Percentiles rank a stretch among this genome's conserved stretches.
Conservation (phyloP, 1,139 yeast genomes). For the Debaryomycetaceae sp. region DNA sequence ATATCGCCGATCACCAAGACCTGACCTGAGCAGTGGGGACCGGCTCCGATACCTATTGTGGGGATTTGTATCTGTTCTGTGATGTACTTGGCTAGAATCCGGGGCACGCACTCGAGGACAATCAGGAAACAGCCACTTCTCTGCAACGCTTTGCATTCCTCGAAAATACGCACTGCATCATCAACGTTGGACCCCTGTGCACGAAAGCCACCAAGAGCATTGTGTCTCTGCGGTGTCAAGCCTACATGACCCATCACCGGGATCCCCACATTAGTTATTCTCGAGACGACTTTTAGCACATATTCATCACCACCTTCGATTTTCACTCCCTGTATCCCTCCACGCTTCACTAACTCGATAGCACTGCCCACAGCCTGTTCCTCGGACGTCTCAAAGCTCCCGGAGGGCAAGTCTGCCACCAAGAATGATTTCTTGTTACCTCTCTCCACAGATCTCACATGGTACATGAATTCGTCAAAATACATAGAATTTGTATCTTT, state of each 20-base stretch:
- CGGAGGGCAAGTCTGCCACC: conserved; percentile 90
- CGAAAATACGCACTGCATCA: conserved; percentile 56
- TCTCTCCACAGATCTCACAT: conserved; percentile 71
- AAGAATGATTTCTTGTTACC: conserved; percentile 65
- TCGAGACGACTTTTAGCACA: conserved; percentile 41
- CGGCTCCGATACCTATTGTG: conserved; percentile 96
- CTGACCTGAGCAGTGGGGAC: conserved; percentile 80
- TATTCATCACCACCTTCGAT: conserved; percentile 79
- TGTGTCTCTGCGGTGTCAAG: conserved; percentile 82
- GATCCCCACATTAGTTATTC: conserved; percentile 64
- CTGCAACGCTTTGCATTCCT: conserved; percentile 70
- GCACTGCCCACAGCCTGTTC: conserved; percentile 67
- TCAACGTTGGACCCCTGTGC: conserved; percentile 69
- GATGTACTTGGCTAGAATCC: conserved; percentile 61
- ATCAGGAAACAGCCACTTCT: conserved; percentile 75
- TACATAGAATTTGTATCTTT: conserved; percentile 71
- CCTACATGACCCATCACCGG: conserved; percentile 95
- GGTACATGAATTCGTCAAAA: conserved; percentile 76
- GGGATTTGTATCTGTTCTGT: conserved; percentile 65
- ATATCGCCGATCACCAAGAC: conserved; percentile 85
- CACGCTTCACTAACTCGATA: conserved; percentile 57
- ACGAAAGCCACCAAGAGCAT: conserved; percentile 80
- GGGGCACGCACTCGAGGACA: conserved; percentile 85
- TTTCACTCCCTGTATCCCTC: conserved; percentile 73
- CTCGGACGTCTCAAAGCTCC: conserved; percentile 67